Evolutionary conservation across 1,139 yeast species (phyloP).

Genomic region (Magnusiomyces tetraspermus): DNA sequence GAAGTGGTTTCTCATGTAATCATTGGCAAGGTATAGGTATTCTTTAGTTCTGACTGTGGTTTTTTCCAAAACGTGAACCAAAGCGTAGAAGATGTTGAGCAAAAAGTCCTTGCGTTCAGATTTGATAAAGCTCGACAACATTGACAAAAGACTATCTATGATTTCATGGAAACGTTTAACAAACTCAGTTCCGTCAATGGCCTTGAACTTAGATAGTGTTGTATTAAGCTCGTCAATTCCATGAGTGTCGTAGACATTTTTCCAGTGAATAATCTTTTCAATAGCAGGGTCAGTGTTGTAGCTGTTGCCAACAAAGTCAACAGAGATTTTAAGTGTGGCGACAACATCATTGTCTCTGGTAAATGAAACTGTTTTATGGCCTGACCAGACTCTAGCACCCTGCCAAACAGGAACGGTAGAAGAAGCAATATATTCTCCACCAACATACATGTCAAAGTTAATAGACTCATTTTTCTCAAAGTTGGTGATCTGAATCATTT

Average conservation of each 20-base stretch:
- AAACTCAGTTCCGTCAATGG: constrained; percentile 24
- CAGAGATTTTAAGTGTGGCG: constrained; percentile 33
- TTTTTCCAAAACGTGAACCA: constrained; percentile 25
- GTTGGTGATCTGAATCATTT: constrained; percentile 51
- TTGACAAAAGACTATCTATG: constrained; percentile 36
- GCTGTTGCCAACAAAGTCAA: constrained; percentile 65
- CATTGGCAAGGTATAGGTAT: constrained; percentile 23
- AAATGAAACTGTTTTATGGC: constrained; percentile 22
- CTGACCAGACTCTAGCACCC: constrained; percentile 24
- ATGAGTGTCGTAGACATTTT: constrained; percentile 35
- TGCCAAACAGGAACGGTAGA: constrained; percentile 33
- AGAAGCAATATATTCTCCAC: constrained; percentile 55
- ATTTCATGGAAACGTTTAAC: constrained; percentile 27
- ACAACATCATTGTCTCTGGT: constrained; percentile 20
- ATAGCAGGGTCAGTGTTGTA: constrained; percentile 54
- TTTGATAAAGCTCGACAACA: constrained; percentile 22
- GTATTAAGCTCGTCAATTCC: constrained; percentile 26
- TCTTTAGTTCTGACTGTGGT: constrained; percentile 22
- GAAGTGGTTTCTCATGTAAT: constrained; percentile 23
- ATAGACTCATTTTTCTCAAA: constrained; percentile 49
- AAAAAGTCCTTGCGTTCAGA: constrained; percentile 22
- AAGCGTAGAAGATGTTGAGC: constrained; percentile 23
- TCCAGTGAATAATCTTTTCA: constrained; percentile 51
- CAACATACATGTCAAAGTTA: constrained; percentile 49
- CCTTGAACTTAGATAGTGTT: constrained; percentile 23